Percentiles rank a stretch among this genome's conserved stretches.
Evolutionary conservation across 768 basidiomycete genomes (phyloP).

Genomic region (Termitomyces sp.): DNA sequence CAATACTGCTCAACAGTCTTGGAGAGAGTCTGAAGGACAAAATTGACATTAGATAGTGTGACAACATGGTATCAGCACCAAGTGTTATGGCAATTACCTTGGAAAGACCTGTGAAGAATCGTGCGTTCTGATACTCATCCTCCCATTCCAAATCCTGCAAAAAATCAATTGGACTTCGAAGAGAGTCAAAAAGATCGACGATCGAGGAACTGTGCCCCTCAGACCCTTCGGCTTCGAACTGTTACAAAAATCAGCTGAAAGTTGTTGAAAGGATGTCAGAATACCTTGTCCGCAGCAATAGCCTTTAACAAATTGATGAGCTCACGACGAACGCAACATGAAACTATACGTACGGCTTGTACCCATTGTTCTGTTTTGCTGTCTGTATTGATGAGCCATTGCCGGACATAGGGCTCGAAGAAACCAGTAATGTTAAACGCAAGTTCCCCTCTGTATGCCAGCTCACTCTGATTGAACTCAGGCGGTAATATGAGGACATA

Average conservation of each 20-base stretch:
- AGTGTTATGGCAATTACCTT: constrained; percentile 47
- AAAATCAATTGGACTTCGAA: constrained; percentile 86
- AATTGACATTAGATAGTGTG: background rate
- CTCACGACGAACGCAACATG: background rate
- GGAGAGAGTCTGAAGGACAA: constrained; percentile 65
- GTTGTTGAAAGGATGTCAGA: constrained; percentile 21
- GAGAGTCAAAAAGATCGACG: constrained; percentile 91
- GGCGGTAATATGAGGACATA: constrained; percentile 29
- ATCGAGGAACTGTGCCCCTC: constrained; percentile 96
- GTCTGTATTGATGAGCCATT: constrained; percentile 88
- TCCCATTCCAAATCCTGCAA: constrained; percentile 90
- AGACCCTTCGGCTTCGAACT: constrained; percentile 75
- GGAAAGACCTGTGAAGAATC: constrained; percentile 84
- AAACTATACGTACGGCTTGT: constrained; percentile 59
- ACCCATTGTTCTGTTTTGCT: constrained; percentile 94
- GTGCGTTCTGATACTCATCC: constrained; percentile 82
- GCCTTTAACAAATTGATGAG: constrained; percentile 35
- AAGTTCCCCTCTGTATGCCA: constrained; percentile 39
- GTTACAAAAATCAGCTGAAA: background rate
- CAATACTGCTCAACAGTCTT: constrained; percentile 93
- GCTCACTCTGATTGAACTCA: background rate
- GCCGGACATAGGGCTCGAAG: constrained; percentile 84
- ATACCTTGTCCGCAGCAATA: constrained; percentile 59
- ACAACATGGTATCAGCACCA: no score
- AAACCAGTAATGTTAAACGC: constrained; percentile 68